These are phyloP conservation scores for Mrakia frigida DNA, from an alignment of 768 basidiomycete species.

Conservation along the genomic window DNA sequence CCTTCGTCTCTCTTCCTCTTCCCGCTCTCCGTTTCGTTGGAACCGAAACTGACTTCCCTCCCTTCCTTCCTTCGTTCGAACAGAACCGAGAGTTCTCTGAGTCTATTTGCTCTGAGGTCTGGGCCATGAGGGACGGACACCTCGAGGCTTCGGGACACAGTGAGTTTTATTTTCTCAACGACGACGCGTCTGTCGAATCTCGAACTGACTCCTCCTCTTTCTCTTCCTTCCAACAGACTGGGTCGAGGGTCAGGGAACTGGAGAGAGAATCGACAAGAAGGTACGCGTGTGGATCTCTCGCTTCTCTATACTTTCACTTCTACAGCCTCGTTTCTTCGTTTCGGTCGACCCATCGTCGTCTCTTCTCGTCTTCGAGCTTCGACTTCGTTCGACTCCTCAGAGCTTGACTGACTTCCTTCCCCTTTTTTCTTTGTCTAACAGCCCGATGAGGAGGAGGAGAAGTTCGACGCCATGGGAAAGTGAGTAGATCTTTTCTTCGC, in stretches of 20 bases:
- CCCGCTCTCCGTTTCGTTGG: background rate
- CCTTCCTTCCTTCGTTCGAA: background rate
- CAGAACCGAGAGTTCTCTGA: slow-evolving; percentile 85
- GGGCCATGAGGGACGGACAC: slow-evolving; percentile 97
- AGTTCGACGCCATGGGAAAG: slow-evolving; percentile 98
- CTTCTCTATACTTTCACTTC: too few relatives aligned
- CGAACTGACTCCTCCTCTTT: too few relatives aligned
- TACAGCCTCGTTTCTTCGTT: too few relatives aligned
- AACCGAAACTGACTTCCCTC: background rate
- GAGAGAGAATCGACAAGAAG: too few relatives aligned
- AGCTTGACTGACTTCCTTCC: background rate
- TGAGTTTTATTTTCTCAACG: too few relatives aligned
- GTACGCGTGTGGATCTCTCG: too few relatives aligned
- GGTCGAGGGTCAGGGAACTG: slow-evolving; percentile 99
- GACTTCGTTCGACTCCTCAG: too few relatives aligned
- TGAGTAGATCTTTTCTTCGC: slow-evolving; percentile 90
- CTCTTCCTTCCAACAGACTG: too few relatives aligned
- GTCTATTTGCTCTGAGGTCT: slow-evolving; percentile 94
- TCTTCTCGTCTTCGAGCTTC: too few relatives aligned
- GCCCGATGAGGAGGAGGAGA: slow-evolving; percentile 71
- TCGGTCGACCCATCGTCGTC: too few relatives aligned
- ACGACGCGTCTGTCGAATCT: too few relatives aligned
- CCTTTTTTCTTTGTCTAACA: slow-evolving; percentile 36
- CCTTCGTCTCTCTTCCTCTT: slow-evolving; percentile 35
- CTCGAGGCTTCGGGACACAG: slow-evolving; percentile 94